Base-by-base conservation (phyloP, 148 eudicot genomes). In the Talinum fruticosum region DNA sequence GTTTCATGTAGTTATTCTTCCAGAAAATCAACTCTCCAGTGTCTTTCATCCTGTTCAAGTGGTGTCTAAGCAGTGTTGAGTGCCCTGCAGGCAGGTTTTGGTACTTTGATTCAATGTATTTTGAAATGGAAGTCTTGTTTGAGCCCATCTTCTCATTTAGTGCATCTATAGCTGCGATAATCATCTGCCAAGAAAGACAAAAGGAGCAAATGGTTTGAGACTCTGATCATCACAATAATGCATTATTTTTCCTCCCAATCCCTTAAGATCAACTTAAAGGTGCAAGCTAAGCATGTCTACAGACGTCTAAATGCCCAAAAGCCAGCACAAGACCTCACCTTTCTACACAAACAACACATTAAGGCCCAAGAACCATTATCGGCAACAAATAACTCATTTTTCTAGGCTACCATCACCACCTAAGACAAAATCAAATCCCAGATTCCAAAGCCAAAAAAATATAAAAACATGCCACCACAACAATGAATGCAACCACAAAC, bases 1-100 rank as follows among this genome's bases (percentile, higher is more conserved):
- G 88, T 30, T 78, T 80, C 88, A 86, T 86, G 79, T 83, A 86
- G 61, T 83, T 86, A 82, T 86, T 86, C 82, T 86, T 86, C 82
- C 78, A 86, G 82, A 86, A 86, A 41, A 86, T 81, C 30, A 86
- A 84, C 29, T 86, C 82, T 1, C 82, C 88, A 1, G 69, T 75
- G 2, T 86, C 88, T 76, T 83, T 83, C 88, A 86, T 86, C 81
- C 72, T 81, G 82, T 68, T 78, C 73, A 86, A 29, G 79, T 86
- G 88, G 78, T 83, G 88, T 66, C 79, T 69, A 14, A 86, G 86
- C 30, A 86, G 84, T 5, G 86, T 81, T 7, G 84, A 70, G 80
- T 86, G 88, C 0, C 86, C 83, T 51, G 88, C 75, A 18, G 88
- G 88, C 26, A 86, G 84, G 68, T 83, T 78, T 35, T 65, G 80